phyloP scores from a whole-genome alignment of 1,284 basidiomycete genomes.

The Cryptococcus hybrid region DNA sequence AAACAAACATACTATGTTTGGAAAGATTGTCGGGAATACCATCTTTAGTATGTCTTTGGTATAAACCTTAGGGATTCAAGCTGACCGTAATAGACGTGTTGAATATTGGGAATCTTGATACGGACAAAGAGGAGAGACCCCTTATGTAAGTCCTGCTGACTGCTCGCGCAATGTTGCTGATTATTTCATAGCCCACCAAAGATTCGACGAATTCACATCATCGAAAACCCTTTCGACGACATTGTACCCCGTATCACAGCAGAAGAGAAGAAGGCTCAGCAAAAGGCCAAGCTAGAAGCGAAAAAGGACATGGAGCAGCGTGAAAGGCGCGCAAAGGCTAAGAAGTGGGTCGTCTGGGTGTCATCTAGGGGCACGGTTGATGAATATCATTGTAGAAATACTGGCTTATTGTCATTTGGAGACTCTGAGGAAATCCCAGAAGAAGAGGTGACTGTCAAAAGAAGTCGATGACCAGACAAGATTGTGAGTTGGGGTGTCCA shows the following conservation, averaged over 20 bases:
- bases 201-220: conserved; percentile 74
- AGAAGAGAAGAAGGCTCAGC: conserved; percentile 78
- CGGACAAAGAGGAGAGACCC: conserved; percentile 77
- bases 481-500: conserved; percentile 59
- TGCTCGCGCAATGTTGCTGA: conserved; percentile 3
- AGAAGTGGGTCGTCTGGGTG: conserved; percentile 61
- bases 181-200: conserved; percentile 69
- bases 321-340: conserved; percentile 69
- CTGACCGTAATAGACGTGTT: conserved; percentile 63
- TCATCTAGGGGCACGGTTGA: not conserved
- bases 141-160: conserved; percentile 63
- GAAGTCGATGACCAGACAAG: conserved; percentile 74
- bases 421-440: conserved; percentile 68
- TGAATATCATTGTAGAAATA: conserved; percentile 61
- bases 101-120: conserved; percentile 85
- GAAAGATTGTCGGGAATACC: conserved; percentile 62
- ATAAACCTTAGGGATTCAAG: not conserved
- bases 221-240: conserved; percentile 92
- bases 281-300: conserved; percentile 69
- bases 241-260: conserved; percentile 96
- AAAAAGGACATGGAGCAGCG: conserved; percentile 71
- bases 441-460: conserved; percentile 59
- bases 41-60: conserved; percentile 69
- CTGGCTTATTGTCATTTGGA: conserved; percentile 82
- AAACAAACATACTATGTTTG: conserved; percentile 85